phyloP scores from a whole-genome alignment of 1,284 basidiomycete genomes.

The Cystobasidium slooffiae region DNA sequence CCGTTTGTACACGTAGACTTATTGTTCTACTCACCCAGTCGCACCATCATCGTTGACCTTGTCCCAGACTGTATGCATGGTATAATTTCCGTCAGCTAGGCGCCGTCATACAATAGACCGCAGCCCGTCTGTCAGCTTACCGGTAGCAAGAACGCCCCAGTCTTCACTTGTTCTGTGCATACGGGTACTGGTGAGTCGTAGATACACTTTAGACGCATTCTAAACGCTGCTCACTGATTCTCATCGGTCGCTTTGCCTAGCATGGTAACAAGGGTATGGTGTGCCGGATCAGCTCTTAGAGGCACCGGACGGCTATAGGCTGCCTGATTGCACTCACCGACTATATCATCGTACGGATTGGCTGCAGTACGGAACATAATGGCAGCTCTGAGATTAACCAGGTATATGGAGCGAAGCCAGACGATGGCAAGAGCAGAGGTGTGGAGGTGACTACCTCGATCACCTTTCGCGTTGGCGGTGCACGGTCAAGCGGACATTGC shows the following conservation, averaged over 20 bases:
- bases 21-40: constrained; percentile 66
- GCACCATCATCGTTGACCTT: constrained; percentile 88
- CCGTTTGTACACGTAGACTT: not conserved
- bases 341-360: constrained; percentile 91
- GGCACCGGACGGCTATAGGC: too few relatives aligned
- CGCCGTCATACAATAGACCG: not conserved
- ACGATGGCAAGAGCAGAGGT: too few relatives aligned
- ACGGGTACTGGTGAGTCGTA: not conserved
- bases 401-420: too few relatives aligned
- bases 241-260: constrained; percentile 58
- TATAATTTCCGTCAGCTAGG: not conserved
- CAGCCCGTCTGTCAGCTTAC: constrained; percentile 4
- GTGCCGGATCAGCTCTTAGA: not conserved
- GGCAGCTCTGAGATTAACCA: not conserved
- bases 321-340: constrained; percentile 65
- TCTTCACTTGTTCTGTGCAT: constrained; percentile 33
- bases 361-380: constrained; percentile 60
- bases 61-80: constrained; percentile 76
- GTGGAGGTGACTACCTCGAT: too few relatives aligned
- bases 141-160: constrained; percentile 38
- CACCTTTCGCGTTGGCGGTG: too few relatives aligned
- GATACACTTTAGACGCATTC: not conserved
- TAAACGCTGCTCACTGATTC: constrained; percentile 44
- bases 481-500: too few relatives aligned
- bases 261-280: not conserved